Evolutionary conservation across 345 rosid species (phyloP), one percentile per base, ranked within the genome.

Genomic region (Citrus trifoliata): DNA sequence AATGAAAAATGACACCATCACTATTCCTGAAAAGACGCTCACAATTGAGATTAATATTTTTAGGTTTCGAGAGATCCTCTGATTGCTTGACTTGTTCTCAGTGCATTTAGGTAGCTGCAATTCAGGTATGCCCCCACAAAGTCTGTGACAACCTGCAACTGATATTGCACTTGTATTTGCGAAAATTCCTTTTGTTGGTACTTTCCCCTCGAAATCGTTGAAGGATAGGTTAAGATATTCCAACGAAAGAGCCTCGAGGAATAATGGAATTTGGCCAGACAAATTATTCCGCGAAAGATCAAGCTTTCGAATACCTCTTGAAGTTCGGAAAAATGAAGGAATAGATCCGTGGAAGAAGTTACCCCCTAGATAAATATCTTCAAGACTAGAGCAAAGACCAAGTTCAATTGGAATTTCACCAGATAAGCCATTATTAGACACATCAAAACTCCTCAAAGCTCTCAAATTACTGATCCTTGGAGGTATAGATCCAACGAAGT

Each of bases 181-280:
- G 25, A 86, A 86, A 13, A 65, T 63, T 58, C 85, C 82, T 74
- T 77, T n/a, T 6, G 7, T 40, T 67, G 88, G 82, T 22, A 83
- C 58, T 59, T 3, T 59, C 13, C 85, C 86, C 5, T 86, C 71
- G 0, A 86, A 67, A 13, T 77, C 58, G 63, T 83, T 86, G 7
- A 64, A 10, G 2, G 86, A 86, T 5, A 83, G 21, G 71, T 83
- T 81, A 5, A 86, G 69, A 56, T 71, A 32, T 7, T 55, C 21
- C 35, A 82, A 28, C 5, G 32, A 1, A 35, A 82, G 65, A 4
- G 37, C n/a, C 48, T 55, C 77, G 1, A 85, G 9, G 46, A 46
- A 77, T 61, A 18, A 2, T 58, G 82, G 82, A 71, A 81, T 56
- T 14, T 5, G 51, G 14, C 87, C 86, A 1, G 77, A 42, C 25